Conservation (phyloP, 345 rosid species). For the Aquilaria yunnanensis region DNA sequence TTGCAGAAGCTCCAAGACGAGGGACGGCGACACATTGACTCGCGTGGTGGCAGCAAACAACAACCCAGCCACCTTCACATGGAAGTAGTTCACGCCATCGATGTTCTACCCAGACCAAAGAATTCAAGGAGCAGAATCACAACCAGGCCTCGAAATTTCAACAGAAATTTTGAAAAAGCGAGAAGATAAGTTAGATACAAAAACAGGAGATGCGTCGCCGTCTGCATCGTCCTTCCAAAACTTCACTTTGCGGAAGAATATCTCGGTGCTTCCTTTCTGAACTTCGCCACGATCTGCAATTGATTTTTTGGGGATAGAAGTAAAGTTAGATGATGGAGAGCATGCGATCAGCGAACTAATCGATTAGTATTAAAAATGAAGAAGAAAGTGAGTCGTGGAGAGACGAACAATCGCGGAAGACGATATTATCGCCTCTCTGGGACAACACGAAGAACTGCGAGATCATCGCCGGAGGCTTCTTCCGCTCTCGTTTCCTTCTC, state of each 20-base stretch:
- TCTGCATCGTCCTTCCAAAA: conserved; percentile 97
- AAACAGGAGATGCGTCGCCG: conserved; percentile 97
- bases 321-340: too few relatives aligned
- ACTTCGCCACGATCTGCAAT: conserved; percentile 85
- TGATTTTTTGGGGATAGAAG: too few relatives aligned
- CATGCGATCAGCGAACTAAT: too few relatives aligned
- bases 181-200: conserved; percentile 35
- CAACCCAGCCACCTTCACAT: conserved; percentile 90
- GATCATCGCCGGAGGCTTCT: conserved; percentile 38
- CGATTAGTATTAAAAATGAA: too few relatives aligned
- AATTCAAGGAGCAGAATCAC: too few relatives aligned
- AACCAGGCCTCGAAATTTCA: too few relatives aligned
- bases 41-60: conserved; percentile 94
- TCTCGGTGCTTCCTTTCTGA: conserved; percentile 85
- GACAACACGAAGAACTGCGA: conserved; percentile 98
- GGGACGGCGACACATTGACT: conserved; percentile 85
- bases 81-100: conserved; percentile 97
- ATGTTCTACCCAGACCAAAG: conserved; percentile 39
- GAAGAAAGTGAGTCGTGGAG: background rate
- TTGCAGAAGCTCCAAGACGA: conserved; percentile 94
- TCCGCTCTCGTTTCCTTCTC: too few relatives aligned
- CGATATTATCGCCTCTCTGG: conserved; percentile 96
- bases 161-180: too few relatives aligned
- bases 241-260: conserved; percentile 94
- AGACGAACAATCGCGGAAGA: conserved; percentile 88